phyloP scores from a whole-genome alignment of 768 basidiomycete species.

The Hygrocybe punicea region DNA sequence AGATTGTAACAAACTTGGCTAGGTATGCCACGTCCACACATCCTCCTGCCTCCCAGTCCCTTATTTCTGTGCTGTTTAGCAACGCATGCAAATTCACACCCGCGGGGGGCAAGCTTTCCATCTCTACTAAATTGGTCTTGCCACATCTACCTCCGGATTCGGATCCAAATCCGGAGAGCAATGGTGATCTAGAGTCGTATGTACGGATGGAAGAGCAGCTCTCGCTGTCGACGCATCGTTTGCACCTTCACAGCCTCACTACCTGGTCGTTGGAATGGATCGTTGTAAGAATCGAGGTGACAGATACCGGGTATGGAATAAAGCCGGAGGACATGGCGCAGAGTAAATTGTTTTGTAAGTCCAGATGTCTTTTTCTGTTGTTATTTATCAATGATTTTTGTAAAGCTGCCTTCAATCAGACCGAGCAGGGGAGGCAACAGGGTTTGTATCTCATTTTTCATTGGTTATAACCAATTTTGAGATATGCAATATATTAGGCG shows the following conservation, averaged over 20 bases:
- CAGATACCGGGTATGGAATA: conserved; percentile 64
- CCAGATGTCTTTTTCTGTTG: background rate
- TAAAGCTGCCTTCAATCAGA: conserved; percentile 72
- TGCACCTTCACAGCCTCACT: conserved; percentile 50
- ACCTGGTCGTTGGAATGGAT: conserved; percentile 52
- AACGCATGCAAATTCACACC: conserved; percentile 83
- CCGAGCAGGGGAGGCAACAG: conserved; percentile 71
- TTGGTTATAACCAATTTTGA: background rate
- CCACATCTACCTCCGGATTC: conserved; percentile 24
- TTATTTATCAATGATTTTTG: background rate
- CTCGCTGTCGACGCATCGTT: conserved; percentile 38
- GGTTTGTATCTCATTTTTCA: conserved; percentile 31
- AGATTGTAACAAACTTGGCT: conserved; percentile 80
- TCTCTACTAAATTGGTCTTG: conserved; percentile 60
- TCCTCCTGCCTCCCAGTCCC: background rate
- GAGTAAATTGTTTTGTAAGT: conserved; percentile 67
- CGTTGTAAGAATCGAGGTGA: conserved; percentile 78
- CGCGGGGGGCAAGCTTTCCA: conserved; percentile 60
- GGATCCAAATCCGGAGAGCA: conserved; percentile 11
- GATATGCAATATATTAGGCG: conserved; percentile 33
- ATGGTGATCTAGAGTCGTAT: conserved; percentile 6
- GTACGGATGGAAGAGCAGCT: conserved; percentile 24
- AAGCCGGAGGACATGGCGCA: conserved; percentile 59
- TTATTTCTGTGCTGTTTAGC: conserved; percentile 30
- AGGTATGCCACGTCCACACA: conserved; percentile 41